Conservation (phyloP, 208 protist species). For the Sergeia podlipaevii region DNA sequence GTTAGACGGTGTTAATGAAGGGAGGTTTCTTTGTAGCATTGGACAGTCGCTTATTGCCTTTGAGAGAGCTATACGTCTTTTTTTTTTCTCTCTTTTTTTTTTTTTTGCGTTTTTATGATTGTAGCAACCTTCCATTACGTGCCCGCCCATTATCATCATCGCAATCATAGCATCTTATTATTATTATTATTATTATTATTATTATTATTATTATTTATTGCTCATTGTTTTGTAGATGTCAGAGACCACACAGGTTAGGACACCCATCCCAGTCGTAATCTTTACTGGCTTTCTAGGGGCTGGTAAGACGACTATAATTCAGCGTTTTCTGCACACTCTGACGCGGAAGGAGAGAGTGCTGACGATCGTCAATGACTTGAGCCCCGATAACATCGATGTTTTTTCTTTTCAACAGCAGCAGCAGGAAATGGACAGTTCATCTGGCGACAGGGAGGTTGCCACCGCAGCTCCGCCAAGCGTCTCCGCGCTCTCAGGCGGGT, state of each 20-base stretch:
- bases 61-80: background rate
- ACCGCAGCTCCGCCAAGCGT: slow-evolving; percentile 1
- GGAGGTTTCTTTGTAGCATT: too few species aligned
- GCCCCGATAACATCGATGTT: slow-evolving; percentile 20
- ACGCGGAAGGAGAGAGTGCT: slow-evolving; percentile 2
- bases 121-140: too few species aligned
- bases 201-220: background rate
- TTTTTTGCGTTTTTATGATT: slow-evolving; percentile 1
- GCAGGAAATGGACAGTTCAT: background rate
- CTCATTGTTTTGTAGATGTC: background rate
- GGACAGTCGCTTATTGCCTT: too few species aligned
- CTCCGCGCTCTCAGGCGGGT: slow-evolving; percentile 27
- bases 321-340: slow-evolving; percentile 5
- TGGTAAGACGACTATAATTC: slow-evolving; percentile 27
- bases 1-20: too few species aligned
- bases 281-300: slow-evolving; percentile 26
- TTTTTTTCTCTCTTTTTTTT: slow-evolving; percentile 5
- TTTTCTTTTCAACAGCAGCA: slow-evolving; percentile 1
- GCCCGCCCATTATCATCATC: too few species aligned
- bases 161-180: too few species aligned
- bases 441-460: background rate
- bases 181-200: too few species aligned
- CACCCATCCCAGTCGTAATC: slow-evolving; percentile 8
- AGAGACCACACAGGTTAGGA: background rate
- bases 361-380: slow-evolving; percentile 28